Percentiles rank a stretch among this genome's conserved stretches.
These are phyloP conservation scores for Rhamnella rubrinervis DNA, from an alignment of 331 rosid genomes.

Conservation along the genomic window DNA sequence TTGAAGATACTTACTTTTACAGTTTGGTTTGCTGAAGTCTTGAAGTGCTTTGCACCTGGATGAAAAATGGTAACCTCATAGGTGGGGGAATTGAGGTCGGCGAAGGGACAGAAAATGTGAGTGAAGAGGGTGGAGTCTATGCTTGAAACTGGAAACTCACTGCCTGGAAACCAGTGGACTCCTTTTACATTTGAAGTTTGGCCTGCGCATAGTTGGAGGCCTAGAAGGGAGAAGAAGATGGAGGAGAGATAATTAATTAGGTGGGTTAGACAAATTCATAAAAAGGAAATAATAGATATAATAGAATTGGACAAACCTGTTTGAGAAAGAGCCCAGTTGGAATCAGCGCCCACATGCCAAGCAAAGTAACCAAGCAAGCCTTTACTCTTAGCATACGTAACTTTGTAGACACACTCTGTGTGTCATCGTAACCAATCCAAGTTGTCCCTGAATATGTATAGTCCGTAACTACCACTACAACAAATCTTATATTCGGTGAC, in stretches of 20 bases:
- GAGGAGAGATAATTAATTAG: not conserved
- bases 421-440: conserved; percentile 59
- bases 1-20: too few species aligned
- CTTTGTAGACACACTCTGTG: conserved; percentile 33
- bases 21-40: too few species aligned
- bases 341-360: conserved; percentile 39
- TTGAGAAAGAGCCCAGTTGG: conserved; percentile 33
- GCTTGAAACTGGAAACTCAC: conserved; percentile 23
- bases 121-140: conserved; percentile 44
- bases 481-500: too few species aligned
- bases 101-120: conserved; percentile 50
- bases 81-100: conserved; percentile 37
- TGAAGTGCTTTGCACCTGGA: too few species aligned
- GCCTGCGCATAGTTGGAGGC: conserved; percentile 22
- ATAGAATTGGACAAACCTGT: conserved; percentile 22
- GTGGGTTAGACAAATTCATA: not conserved
- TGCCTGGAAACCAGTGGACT: conserved; percentile 33
- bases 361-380: conserved; percentile 42
- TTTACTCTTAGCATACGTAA: conserved; percentile 35
- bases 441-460: conserved; percentile 43
- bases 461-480: conserved; percentile 36
- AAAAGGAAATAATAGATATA: not conserved
- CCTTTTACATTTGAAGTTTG: conserved; percentile 28
- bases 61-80: conserved; percentile 41
- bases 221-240: conserved; percentile 9